Evolutionary conservation across 2,329 filamentous ascomycete genomes (phyloP), one percentile per base, ranked within the genome.

Genomic region (Metarhizium brunneum): DNA sequence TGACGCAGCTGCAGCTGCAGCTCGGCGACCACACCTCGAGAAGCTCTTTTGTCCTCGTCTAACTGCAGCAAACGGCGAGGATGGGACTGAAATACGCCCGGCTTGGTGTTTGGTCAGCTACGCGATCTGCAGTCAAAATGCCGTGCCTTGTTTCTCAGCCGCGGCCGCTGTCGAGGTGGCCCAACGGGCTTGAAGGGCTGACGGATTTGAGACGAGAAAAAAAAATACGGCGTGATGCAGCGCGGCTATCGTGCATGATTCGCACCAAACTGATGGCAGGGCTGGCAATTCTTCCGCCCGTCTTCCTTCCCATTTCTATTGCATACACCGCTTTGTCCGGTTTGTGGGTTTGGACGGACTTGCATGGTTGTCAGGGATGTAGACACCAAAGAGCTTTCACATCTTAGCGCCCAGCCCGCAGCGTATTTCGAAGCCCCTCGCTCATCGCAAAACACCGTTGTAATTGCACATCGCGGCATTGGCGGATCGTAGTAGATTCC

Each of bases 361-460:
- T 48, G 43, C 43, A 54, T 35, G 52, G 32, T 43, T 47, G 36
- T 55, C 45, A n/a, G 40, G 29, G 45, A 47, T 50, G 48, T 42
- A 54, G 25, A 55, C 35, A 30, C 36, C 32, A 50, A 47, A 55
- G 53, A 54, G 47, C 56, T 43, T 57, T 64, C 57, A 58, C 59
- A 58, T 61, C 58, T 66, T 66, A 66, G 64, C 64, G 64, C 64
- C 61, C 51, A 58, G 47, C 53, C 11, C 30, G 35, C 45, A 40
- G 18, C 10, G 18, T 4, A n/a, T 20, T 48, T 11, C 32, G 20
- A 53, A 20, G n/a, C 32, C 14, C 30, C 30, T 49, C 45, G 20
- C 11, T 43, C 51, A 48, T 48, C 20, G 7, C 45, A 48, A 29
- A 71, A 16, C 48, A 50, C 29, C 32, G 18, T 50, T 30, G n/a